phyloP scores from a whole-genome alignment of 2,329 filamentous ascomycete species.

The Chaetomium globosum region DNA sequence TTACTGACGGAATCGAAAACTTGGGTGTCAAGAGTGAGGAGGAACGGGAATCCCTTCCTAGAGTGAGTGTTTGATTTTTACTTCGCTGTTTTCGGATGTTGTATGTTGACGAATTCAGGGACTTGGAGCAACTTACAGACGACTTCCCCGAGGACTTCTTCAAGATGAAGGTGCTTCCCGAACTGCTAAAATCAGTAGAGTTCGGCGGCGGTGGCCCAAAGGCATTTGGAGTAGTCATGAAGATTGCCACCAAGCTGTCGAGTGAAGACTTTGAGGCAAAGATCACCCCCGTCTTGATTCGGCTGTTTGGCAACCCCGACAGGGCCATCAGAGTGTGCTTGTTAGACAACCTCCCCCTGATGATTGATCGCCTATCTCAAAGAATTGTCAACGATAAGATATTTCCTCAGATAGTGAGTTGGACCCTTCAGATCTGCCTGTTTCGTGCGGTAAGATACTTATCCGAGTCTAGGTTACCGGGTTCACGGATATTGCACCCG shows the following conservation, averaged over 20 bases:
- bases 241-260: slow-evolving; percentile 83
- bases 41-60: slow-evolving; percentile 83
- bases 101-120: slow-evolving; percentile 51
- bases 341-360: slow-evolving; percentile 81
- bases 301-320: slow-evolving; percentile 88
- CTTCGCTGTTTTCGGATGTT: neutral
- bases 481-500: slow-evolving; percentile 86
- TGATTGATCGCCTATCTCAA: slow-evolving; percentile 87
- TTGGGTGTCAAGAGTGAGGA: slow-evolving; percentile 82
- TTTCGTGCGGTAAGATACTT: neutral
- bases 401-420: slow-evolving; percentile 81
- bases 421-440: neutral
- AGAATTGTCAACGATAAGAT: slow-evolving; percentile 95
- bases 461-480: slow-evolving; percentile 69
- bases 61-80: slow-evolving; percentile 50
- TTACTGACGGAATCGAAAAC: slow-evolving; percentile 91
- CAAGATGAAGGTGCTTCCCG: slow-evolving; percentile 93
- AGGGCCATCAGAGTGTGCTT: slow-evolving; percentile 88
- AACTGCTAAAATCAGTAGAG: slow-evolving; percentile 97
- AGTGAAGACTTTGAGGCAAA: slow-evolving; percentile 86
- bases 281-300: slow-evolving; percentile 82
- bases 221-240: slow-evolving; percentile 84
- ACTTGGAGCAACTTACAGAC: slow-evolving; percentile 82
- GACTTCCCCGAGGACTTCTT: slow-evolving; percentile 98
- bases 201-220: slow-evolving; percentile 95